Evolutionary conservation across 192 early-diverging fungal species (phyloP), one percentile per base, ranked within the genome.

Genomic region (Mortierella antarctica): DNA sequence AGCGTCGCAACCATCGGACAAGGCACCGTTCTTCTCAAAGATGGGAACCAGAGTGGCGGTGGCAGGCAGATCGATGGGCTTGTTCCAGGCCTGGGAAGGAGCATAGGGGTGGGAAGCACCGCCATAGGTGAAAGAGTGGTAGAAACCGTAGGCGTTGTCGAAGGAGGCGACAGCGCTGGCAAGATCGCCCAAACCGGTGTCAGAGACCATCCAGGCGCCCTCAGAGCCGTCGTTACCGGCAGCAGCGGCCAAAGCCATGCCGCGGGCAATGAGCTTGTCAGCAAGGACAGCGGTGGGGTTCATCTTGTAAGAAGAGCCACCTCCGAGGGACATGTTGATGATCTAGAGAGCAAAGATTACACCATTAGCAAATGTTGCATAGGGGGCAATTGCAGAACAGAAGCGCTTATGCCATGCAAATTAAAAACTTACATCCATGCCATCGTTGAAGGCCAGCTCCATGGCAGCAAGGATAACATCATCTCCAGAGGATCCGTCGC

Each of bases 181-280:
- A 45, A 83, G 68, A 13, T 63, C 61, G 52, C 65, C 72, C 44
- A 68, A 50, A 67, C 72, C 57, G 15, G 65, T 65, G 45, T 66
- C 65, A 15, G 66, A 60, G 14, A 71, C 70, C 70, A 71, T 71
- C 70, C 70, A 71, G 51, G 55, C 70, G 62, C 70, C 70, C 20
- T 70, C 48, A n/a, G 70, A 49, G 47, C 94, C 94, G 47, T 90
- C 86, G 84, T 96, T 96, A 21, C 95, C 95, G 39, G 84, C 83
- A 13, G 94, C 87, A 31, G 88, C 84, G 48, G 86, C 84, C 21
- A 95, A 84, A 45, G 91, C 72, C 31, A 88, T 82, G 23, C 91
- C 91, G 14, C 75, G 48, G 7, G 73, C 51, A 14, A 83, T 79
- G 2, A 92, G 50, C 11, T 75, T 79, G 47, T 86, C 61, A 13